A percentile compares a stretch with the other conserved stretches of the same genome.
Conservation (phyloP, 352 stramenopile species). For the Globisporangium rhizosaccharum region DNA sequence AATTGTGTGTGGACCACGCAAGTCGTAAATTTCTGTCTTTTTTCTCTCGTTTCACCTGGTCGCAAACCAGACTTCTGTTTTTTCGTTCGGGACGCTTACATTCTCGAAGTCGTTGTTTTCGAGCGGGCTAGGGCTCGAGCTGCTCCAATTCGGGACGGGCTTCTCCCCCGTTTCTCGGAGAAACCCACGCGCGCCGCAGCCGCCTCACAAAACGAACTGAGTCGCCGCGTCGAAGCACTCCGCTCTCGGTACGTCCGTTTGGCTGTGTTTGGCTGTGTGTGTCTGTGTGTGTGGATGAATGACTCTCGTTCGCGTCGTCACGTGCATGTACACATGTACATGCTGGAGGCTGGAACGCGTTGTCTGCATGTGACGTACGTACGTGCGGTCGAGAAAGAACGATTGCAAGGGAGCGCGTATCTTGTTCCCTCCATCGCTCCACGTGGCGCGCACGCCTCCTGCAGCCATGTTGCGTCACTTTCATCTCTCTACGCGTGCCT, state of each 20-base stretch:
- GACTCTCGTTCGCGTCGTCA: neutral
- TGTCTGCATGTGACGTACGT: neutral
- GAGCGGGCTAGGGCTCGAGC: too few relatives aligned
- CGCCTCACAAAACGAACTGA: conserved; percentile 13
- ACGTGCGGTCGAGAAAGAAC: neutral
- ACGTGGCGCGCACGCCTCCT: neutral
- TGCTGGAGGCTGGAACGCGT: neutral
- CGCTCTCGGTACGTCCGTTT: neutral
- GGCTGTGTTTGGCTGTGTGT: neutral
- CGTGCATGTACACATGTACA: neutral
- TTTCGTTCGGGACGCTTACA: too few relatives aligned
- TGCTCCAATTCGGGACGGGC: neutral
- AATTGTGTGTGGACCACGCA: too few relatives aligned
- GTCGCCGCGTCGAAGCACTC: conserved; percentile 6
- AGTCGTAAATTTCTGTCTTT: too few relatives aligned
- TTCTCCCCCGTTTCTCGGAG: neutral
- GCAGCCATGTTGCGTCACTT: too few relatives aligned
- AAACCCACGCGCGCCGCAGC: conserved; percentile 2
- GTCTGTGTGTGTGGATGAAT: neutral
- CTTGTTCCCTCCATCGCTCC: neutral
- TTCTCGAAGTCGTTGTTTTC: too few relatives aligned
- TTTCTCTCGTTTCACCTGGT: too few relatives aligned
- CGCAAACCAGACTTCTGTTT: too few relatives aligned
- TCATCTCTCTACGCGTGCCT: too few relatives aligned
- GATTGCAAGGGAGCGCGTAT: neutral